Conservation (phyloP, 2,329 filamentous ascomycete species). For the Arachnomyces sp. region DNA sequence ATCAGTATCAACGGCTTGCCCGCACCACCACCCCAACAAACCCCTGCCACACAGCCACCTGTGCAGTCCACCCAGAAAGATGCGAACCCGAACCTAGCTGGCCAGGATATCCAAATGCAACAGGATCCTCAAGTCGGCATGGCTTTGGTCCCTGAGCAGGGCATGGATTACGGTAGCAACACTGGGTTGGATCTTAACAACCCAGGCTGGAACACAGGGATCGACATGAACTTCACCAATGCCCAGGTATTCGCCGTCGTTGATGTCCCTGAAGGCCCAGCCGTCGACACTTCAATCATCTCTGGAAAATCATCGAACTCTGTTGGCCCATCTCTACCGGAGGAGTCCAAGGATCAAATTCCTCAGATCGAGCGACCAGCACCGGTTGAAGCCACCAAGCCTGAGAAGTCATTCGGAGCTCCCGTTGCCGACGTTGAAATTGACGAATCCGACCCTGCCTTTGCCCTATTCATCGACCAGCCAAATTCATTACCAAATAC, state of each 20-base stretch:
- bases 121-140: slow-evolving; percentile 61
- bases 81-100: slow-evolving; percentile 50
- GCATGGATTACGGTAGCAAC: slow-evolving; percentile 60
- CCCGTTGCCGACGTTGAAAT: slow-evolving; percentile 40
- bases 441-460: slow-evolving; percentile 44
- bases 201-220: slow-evolving; percentile 37
- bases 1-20: slow-evolving; percentile 53
- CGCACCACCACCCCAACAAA: slow-evolving; percentile 28
- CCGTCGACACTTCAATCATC: slow-evolving; percentile 53
- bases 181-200: slow-evolving; percentile 46
- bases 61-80: slow-evolving; percentile 55
- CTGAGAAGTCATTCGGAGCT: slow-evolving; percentile 15
- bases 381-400: slow-evolving; percentile 9
- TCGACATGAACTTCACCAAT: slow-evolving; percentile 38
- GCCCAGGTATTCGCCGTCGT: slow-evolving; percentile 55
- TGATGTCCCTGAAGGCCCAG: slow-evolving; percentile 59
- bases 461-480: slow-evolving; percentile 43
- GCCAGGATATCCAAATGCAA: slow-evolving; percentile 49
- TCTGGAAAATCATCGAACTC: slow-evolving; percentile 61
- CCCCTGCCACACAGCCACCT: slow-evolving; percentile 27
- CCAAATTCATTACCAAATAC: slow-evolving; percentile 37
- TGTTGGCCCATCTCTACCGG: slow-evolving; percentile 34
- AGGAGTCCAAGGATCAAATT: slow-evolving; percentile 42
- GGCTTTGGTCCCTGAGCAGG: slow-evolving; percentile 73
- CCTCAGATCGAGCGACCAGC: slow-evolving; percentile 38